A percentile compares a stretch with the other conserved stretches of the same genome.
These are phyloP conservation scores for Phialophora macrospora DNA, from an alignment of 2,329 filamentous ascomycete species.

Conservation along the genomic window DNA sequence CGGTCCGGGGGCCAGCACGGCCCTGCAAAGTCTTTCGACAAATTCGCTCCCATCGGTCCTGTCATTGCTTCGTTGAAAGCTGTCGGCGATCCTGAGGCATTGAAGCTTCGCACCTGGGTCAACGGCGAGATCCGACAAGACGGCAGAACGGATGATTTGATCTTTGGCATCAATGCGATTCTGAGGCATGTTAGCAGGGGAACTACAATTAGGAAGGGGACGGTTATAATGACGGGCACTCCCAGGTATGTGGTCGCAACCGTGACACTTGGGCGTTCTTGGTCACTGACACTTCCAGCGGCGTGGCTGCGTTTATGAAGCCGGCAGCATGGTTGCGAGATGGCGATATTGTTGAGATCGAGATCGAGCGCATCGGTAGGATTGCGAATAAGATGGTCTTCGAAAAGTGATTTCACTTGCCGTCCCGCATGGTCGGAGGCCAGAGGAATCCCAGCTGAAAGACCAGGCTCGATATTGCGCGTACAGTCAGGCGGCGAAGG, in stretches of 20 bases:
- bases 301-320: slow-evolving; percentile 50
- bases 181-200: slow-evolving; percentile 46
- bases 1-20: slow-evolving; percentile 24
- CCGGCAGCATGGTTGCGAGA: slow-evolving; percentile 46
- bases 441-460: neutral
- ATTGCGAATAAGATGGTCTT: slow-evolving; percentile 46
- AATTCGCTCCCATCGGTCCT: slow-evolving; percentile 60
- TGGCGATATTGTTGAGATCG: slow-evolving; percentile 52
- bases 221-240: slow-evolving; percentile 50
- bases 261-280: neutral
- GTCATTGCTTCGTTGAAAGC: slow-evolving; percentile 48
- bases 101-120: slow-evolving; percentile 43
- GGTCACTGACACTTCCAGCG: slow-evolving; percentile 35
- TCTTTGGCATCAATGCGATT: slow-evolving; percentile 45
- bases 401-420: slow-evolving; percentile 6
- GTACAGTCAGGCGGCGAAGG: neutral
- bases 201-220: slow-evolving; percentile 46
- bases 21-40: slow-evolving; percentile 58
- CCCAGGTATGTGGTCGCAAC: slow-evolving; percentile 36
- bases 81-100: slow-evolving; percentile 42
- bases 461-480: no score
- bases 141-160: slow-evolving; percentile 46
- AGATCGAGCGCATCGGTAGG: slow-evolving; percentile 56
- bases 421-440: neutral
- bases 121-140: slow-evolving; percentile 48